Evolutionary conservation across 2,329 filamentous ascomycete species (phyloP), one percentile per base, ranked within the genome.

Genomic region (Alternaria ethzedia): DNA sequence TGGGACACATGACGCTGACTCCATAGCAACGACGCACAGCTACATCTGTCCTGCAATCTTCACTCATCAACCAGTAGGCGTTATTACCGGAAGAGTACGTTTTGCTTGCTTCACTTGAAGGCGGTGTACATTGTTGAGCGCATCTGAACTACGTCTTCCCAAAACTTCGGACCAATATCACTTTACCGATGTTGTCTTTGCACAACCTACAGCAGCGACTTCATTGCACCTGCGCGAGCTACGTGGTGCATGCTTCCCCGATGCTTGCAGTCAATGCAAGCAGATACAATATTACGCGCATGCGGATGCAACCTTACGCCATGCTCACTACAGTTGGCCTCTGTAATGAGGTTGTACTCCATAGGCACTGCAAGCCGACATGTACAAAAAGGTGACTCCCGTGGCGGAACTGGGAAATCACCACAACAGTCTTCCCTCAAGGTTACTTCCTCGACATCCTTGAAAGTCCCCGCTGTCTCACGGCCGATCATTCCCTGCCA

Each of bases 301-400:
- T 36, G 36, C 57, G 56, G 57, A 59, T 64, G 64, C 30, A 49
- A 65, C 65, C 28, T 61, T 43, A 63, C 49, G 54, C 59, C 43
- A 47, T 56, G 21, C 12, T 23, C 32, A 10, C 36, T 20, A 54
- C 57, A 11, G 43, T 57, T 20, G 44, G 20, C 45, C 25, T 25
- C 25, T 25, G 25, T 25, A 9, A 25, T 25, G 25, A 25, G 25
- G 25, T 25, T 25, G 25, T 25, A 25, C 25, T 41, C 10, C 17
- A 17, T 15, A n/a, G 3, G 41, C 13, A 32, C 45, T n/a, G 45
- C 11, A 17, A 41, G 25, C 15, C 6, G 2, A 12, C 46, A 20
- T 63, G 50, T 66, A 68, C 60, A 66, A 62, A 68, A 58, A 30
- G 50, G 43, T 45, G 32, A 44, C 49, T 57, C 21, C 57, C 43